Evolutionary conservation across 2,329 filamentous ascomycete genomes (phyloP), one percentile per base, ranked within the genome.

Genomic region (Cercospora brassicicola): DNA sequence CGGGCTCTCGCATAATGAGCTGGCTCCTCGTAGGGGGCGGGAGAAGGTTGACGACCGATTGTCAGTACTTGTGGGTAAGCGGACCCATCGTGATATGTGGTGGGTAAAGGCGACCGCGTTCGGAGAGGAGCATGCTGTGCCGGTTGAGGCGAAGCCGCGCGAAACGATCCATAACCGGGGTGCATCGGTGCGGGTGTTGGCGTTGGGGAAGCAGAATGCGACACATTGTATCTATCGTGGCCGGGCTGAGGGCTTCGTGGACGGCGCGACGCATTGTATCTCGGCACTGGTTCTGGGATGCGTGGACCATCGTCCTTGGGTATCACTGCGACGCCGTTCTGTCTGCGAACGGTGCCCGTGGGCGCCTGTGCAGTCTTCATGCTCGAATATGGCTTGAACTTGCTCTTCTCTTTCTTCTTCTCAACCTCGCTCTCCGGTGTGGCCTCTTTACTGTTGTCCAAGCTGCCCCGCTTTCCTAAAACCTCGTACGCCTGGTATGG

Each of bases 401-500:
- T 80, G 73, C 76, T 78, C 73, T 79, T 79, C 55, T 74, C 70
- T 67, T 73, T 74, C 71, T 71, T 72, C 67, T 76, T 74, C 42
- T 77, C 76, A 57, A 73, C 67, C 23, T 76, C 76, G 36, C 67
- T 71, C 28, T 77, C 75, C 8, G 75, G 74, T 10, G 75, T 76
- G 30, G 69, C 69, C 64, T 77, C 72, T 69, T 76, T 78, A 59
- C 74, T 73, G 33, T 64, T 57, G 20, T 73, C 70, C 45, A 73
- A 42, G 33, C 73, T 73, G 13, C 71, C 71, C 18, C 68, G 64
- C 59, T 70, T 71, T 3, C 71, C 73, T 9, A 69, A 66, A 67
- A 74, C 76, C 65, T 78, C 84, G 75, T 90, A 88, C n/a, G 88
- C 87, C 69, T 88, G 87, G 73, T 89, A 90, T 4, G 88, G 88